Percentiles rank a stretch among this genome's conserved stretches.
Conservation (phyloP, 2,329 filamentous ascomycete species). For the Neofusicoccum umdonicola region DNA sequence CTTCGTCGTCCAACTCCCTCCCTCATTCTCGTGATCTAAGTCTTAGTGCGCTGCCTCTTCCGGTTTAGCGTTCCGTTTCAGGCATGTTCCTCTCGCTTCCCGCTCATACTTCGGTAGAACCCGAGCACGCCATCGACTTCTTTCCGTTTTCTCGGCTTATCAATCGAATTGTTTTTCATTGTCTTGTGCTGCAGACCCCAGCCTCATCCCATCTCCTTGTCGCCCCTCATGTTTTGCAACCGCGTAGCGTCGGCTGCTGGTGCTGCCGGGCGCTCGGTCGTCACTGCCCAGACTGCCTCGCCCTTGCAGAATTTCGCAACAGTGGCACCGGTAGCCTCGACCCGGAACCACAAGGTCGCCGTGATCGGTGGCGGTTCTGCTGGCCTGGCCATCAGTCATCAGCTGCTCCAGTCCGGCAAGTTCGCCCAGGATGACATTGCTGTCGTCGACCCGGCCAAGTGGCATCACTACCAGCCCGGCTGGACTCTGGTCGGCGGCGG, state of each 20-base stretch:
- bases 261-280: conserved; percentile 1
- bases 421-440: conserved; percentile 62
- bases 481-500: conserved; percentile 69
- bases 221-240: not conserved
- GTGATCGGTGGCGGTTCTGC: conserved; percentile 67
- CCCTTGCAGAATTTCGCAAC: not conserved
- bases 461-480: conserved; percentile 68
- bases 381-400: conserved; percentile 64
- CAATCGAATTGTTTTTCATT: not conserved
- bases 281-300: not conserved
- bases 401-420: conserved; percentile 60
- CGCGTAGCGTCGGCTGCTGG: not conserved
- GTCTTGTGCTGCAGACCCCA: not conserved
- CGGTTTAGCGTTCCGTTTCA: not conserved
- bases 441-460: conserved; percentile 60
- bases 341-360: conserved; percentile 60
- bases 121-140: no score
- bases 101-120: not conserved
- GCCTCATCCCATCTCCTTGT: not conserved
- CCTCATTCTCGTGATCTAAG: no score
- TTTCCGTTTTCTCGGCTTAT: not conserved
- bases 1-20: no score
- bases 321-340: conserved; percentile 25
- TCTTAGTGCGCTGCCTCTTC: not conserved
- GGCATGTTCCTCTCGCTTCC: not conserved